These are phyloP conservation scores for Microascus cirrosus DNA, from an alignment of 2,329 filamentous ascomycete species.

Conservation along the genomic window DNA sequence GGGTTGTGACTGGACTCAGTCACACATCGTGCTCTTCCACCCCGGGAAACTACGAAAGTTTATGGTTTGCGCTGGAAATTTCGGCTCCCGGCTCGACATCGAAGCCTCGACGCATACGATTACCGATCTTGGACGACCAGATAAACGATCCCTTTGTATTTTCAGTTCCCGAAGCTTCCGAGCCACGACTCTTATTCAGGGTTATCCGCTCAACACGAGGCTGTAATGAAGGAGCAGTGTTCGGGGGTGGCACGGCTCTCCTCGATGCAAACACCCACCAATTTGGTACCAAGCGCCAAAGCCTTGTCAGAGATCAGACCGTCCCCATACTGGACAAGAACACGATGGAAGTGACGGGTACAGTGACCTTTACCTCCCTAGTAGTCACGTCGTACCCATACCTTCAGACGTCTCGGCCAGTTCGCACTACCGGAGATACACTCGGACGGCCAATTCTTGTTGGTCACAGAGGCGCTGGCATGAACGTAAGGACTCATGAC, in stretches of 20 bases:
- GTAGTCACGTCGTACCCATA: conserved; percentile 14
- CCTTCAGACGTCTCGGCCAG: background rate
- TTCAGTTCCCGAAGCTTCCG: conserved; percentile 5
- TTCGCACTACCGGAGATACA: background rate
- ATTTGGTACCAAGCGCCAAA: conserved; percentile 17
- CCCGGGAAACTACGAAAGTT: background rate
- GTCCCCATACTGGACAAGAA: conserved; percentile 19
- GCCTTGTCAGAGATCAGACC: conserved; percentile 18
- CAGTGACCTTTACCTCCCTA: conserved; percentile 20
- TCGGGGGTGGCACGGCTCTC: conserved; percentile 17
- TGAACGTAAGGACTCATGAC: background rate
- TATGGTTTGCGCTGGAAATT: conserved; percentile 7
- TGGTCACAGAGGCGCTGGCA: background rate
- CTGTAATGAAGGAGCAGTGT: conserved; percentile 5
- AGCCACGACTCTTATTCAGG: conserved; percentile 11
- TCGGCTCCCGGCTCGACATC: conserved; percentile 2
- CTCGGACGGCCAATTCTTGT: background rate
- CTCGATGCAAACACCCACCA: conserved; percentile 12
- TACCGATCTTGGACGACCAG: conserved; percentile 15
- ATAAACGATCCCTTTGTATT: conserved; percentile 13
- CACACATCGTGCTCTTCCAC: background rate
- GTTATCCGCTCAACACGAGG: conserved; percentile 6
- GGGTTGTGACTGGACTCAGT: background rate
- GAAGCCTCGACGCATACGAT: conserved; percentile 6
- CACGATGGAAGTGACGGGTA: conserved; percentile 16